These are phyloP conservation scores for Bassia scoparia DNA, from an alignment of 148 eudicot species.

Conservation along the genomic window DNA sequence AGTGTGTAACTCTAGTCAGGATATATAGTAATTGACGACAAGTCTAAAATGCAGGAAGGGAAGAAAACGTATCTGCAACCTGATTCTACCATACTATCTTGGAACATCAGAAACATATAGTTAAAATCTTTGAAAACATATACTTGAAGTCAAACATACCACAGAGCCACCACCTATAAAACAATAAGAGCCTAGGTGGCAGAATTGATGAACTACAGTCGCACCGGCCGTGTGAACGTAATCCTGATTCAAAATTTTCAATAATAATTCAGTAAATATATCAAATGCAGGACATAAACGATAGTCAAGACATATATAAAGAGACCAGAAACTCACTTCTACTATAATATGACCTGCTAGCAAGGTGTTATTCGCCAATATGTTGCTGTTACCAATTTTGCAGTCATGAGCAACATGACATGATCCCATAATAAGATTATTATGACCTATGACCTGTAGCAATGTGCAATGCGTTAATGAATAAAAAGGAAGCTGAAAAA, in stretches of 20 bases:
- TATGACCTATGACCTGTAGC: constrained; percentile 71
- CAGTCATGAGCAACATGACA: constrained; percentile 99
- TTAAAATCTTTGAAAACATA: neutral
- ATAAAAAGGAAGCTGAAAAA: neutral
- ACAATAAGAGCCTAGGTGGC: constrained; percentile 77
- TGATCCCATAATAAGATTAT: constrained; percentile 92
- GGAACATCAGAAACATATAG: neutral
- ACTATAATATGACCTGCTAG: constrained; percentile 89
- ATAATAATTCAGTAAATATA: neutral
- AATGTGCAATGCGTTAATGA: neutral
- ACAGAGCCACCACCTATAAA: constrained; percentile 97
- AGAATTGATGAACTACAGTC: constrained; percentile 76
- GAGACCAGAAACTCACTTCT: constrained; percentile 47
- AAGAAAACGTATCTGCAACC: constrained; percentile 1
- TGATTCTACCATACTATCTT: neutral
- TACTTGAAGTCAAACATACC: constrained; percentile 38
- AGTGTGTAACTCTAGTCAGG: neutral
- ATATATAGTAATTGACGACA: neutral
- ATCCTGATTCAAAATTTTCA: constrained; percentile 45
- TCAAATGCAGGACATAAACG: neutral
- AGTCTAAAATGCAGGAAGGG: neutral
- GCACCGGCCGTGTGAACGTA: constrained; percentile 87
- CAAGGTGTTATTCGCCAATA: constrained; percentile 84
- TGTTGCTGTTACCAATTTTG: constrained; percentile 82
- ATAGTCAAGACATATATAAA: constrained; percentile 4